Evolutionary conservation across 2,329 filamentous ascomycete species (phyloP), one percentile per base, ranked within the genome.

Genomic region (Drechslera avenae): DNA sequence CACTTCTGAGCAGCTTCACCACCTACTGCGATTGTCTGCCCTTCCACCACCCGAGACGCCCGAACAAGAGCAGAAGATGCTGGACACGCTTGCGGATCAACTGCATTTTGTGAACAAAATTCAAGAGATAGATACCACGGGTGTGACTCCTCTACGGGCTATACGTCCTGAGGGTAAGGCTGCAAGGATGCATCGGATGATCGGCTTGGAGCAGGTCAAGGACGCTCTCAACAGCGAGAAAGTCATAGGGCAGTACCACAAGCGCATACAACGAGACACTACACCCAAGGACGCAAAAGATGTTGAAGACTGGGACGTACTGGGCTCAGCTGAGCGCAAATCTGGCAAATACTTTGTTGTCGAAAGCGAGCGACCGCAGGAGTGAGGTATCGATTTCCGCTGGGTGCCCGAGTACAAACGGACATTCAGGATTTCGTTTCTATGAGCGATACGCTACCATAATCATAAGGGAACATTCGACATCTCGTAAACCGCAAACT

Each of bases 41-140:
- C 86, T 99, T 0, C 91, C 93, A 0, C 81, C 81, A 1, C 91
- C 93, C 0, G 75, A 79, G 14, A 79, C 79, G 2, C 59, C 77
- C 1, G 79, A 79, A 43, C 86, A 91, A 62, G 88, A 96, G 70
- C 65, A 77, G 0, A 75, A 79, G 19, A 90, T 96, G 84, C 81
- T 96, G 3, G 69, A 81, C 17, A 92, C 87, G 1, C 81, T 99
- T 2, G 82, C 86, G 44, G 85, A 88, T 26, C 94, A 99, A 69
- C 83, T 99, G 0, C 87, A 89, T 66, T 99, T 99, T 68, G 91
- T 97, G n/a, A 86, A 84, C 54, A 85, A 91, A 56, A 86, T 97
- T 16, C 92, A 96, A 67, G 78, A 81, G 36, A 87, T 96, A 40
- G 83, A 96, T 71, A 92, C 90, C 0, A 75, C 79, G 0, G 85